Conservation (phyloP, 257 asterid genomes). For the Paraleonurus japonicus region DNA sequence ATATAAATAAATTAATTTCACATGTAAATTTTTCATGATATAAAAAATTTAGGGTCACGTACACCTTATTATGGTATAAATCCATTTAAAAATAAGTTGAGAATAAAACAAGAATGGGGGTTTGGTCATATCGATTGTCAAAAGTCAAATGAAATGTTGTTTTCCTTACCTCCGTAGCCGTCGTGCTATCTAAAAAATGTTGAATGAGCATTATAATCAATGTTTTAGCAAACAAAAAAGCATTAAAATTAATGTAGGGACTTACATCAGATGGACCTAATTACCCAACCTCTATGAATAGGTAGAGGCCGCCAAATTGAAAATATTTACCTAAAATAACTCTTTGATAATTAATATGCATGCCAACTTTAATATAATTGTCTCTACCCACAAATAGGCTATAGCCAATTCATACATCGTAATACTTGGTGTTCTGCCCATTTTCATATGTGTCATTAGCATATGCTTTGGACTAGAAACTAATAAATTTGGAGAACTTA, state of each 20-base stretch:
- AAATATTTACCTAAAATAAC: neutral
- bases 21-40: too few relatives aligned
- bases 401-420: neutral
- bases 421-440: neutral
- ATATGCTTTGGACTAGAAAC: too few relatives aligned
- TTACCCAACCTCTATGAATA: neutral
- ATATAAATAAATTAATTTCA: too few relatives aligned
- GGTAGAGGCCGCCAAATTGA: slow-evolving; percentile 12
- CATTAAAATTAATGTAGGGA: too few relatives aligned
- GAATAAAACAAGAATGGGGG: too few relatives aligned
- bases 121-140: too few relatives aligned
- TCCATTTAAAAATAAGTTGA: too few relatives aligned
- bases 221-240: too few relatives aligned
- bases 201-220: neutral
- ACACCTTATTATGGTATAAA: too few relatives aligned
- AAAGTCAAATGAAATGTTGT: neutral
- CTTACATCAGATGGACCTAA: neutral
- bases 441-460: too few relatives aligned
- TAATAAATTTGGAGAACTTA: too few relatives aligned
- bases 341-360: neutral
- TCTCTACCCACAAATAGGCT: neutral
- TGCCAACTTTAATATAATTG: neutral
- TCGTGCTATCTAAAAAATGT: neutral
- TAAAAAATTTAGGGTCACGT: too few relatives aligned
- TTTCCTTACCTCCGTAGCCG: neutral